phyloP scores from a whole-genome alignment of 129 eudicot genomes.

The Rutidosis leptorrhynchoides region DNA sequence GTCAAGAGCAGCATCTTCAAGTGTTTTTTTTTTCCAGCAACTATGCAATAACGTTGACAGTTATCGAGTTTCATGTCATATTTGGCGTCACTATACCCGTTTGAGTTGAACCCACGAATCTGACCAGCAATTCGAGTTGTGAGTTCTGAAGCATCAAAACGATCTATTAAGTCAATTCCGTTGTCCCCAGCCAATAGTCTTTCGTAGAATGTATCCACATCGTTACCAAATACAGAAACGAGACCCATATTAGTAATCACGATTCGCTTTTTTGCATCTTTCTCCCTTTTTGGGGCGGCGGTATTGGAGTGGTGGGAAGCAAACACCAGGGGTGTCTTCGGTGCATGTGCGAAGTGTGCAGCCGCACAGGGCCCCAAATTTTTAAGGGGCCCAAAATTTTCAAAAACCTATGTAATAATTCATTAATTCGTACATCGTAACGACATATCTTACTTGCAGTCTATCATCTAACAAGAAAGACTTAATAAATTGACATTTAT shows the following conservation, averaged over 20 bases:
- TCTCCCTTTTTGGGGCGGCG: neutral
- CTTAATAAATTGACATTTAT: too few relatives aligned
- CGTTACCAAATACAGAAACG: neutral
- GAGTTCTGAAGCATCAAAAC: neutral
- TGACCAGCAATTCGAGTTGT: neutral
- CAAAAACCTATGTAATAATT: too few relatives aligned
- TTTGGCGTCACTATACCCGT: neutral
- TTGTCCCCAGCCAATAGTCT: neutral
- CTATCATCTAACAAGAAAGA: too few relatives aligned
- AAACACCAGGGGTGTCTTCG: too few relatives aligned
- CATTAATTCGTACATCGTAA: too few relatives aligned
- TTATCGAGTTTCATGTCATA: neutral
- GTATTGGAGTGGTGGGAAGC: neutral
- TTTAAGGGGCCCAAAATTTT: too few relatives aligned
- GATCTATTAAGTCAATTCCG: neutral
- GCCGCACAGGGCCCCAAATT: too few relatives aligned
- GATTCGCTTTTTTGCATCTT: neutral
- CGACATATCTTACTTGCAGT: too few relatives aligned
- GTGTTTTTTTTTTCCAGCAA: neutral
- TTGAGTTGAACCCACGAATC: neutral
- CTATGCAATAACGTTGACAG: neutral
- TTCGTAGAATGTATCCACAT: neutral
- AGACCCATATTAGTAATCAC: neutral
- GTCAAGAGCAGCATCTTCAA: neutral
- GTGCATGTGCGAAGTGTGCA: too few relatives aligned